Base-by-base conservation (phyloP, 192 early-diverging fungal genomes). In the Lobosporangium transversale region DNA sequence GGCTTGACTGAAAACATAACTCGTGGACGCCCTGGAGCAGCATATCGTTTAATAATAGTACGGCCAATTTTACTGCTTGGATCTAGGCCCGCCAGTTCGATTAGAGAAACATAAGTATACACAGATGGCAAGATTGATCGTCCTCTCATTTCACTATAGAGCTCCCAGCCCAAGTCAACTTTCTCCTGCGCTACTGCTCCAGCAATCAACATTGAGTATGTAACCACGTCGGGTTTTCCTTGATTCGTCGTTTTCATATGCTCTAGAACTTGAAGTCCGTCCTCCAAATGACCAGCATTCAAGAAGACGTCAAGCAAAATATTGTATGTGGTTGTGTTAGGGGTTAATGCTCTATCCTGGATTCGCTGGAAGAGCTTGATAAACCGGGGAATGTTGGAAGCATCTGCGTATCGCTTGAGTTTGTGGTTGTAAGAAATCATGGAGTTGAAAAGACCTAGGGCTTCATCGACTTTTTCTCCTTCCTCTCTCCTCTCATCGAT, bases 271-370 rank as follows among this genome's bases (percentile, higher is more conserved):
- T 61, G 17, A 1, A 76, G 53, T 44, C 57, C 58, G 29, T 67
- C 64, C 33, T 62, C 36, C 9, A 60, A 10, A 17, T 61, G 26
- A 3, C 58, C 50, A 4, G 44, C 31, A 11, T 47, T 27, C 21
- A 35, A 10, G 5, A 76, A 49, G 17, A 52, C 31, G 14, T 62
- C 35, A 1, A 76, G 26, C 14, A 76, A 32, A 23, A 67, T 76
- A 37, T 76, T 76, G 27, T 47, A 65, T 0, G 73, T 61, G 1
- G 52, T 57, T 4, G 73, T 62, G 53, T 76, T 76, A 45, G 73
- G 73, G 1, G 14, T 31, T 15, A 57, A 21, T n/a, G 53, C 64
- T 1, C 17, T 24, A 10, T 31, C 20, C 11, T 14, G 1, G 12
- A 67, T 21, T 17, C 33, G 18, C 53, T 50, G 45, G 44, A 54